A percentile compares a stretch with the other conserved stretches of the same genome.
Conservation (phyloP, 2,329 filamentous ascomycete species). For the Polytolypa hystricis region DNA sequence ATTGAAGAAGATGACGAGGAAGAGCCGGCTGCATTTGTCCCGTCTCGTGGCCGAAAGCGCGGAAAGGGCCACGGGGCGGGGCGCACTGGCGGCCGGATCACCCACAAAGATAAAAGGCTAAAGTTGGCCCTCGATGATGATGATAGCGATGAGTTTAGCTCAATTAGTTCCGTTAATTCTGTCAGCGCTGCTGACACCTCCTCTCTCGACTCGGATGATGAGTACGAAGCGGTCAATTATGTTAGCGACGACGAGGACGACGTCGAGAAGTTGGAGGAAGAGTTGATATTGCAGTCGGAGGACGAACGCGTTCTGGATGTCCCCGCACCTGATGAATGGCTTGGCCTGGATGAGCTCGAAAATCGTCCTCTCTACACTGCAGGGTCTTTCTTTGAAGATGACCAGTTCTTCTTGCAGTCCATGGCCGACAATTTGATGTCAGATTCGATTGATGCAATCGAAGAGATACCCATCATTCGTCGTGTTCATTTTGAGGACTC, state of each 20-base stretch:
- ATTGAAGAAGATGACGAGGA: constrained; percentile 35
- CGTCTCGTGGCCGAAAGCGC: constrained; percentile 30
- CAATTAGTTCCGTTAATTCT: constrained; percentile 11
- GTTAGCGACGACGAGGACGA: constrained; percentile 70
- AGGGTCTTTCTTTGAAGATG: constrained; percentile 34
- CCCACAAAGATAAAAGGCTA: constrained; percentile 25
- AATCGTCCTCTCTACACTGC: constrained; percentile 30
- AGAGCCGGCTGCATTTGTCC: constrained; percentile 28
- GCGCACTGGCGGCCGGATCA: constrained; percentile 18
- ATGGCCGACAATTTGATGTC: constrained; percentile 26
- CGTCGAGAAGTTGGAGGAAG: constrained; percentile 67
- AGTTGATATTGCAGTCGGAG: constrained; percentile 50
- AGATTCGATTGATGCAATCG: constrained; percentile 25
- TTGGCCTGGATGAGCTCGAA: constrained; percentile 40
- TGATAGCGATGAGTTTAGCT: constrained; percentile 5
- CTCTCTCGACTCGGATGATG: constrained; percentile 24
- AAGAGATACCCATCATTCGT: constrained; percentile 38
- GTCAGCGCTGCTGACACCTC: constrained; percentile 8
- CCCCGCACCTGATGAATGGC: constrained; percentile 33
- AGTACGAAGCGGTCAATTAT: constrained; percentile 66
- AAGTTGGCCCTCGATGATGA: constrained; percentile 13
- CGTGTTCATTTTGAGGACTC: constrained; percentile 64
- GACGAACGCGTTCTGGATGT: constrained; percentile 20
- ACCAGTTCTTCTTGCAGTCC: constrained; percentile 24
- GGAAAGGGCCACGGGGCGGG: constrained; percentile 31